Evolutionary conservation across 495 filamentous ascomycete genomes (phyloP).

Genomic region (Filosporella fistucella): DNA sequence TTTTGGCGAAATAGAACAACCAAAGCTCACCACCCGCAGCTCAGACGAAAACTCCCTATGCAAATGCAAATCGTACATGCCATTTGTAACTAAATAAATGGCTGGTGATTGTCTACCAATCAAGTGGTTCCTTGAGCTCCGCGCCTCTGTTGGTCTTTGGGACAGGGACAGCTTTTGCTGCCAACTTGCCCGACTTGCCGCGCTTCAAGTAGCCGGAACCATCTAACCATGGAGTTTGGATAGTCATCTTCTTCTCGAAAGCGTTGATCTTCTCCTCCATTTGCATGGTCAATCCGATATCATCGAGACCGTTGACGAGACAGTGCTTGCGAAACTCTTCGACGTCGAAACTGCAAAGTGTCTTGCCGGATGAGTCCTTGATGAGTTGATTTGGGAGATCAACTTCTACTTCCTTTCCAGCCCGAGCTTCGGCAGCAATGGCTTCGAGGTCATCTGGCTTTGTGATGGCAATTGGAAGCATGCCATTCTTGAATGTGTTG

Average conservation of each 20-base stretch:
- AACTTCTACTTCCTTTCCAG: conserved; percentile 83
- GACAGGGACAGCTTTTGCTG: conserved; percentile 76
- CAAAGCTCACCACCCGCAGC: no score
- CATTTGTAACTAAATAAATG: no score
- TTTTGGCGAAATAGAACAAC: no score
- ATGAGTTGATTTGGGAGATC: conserved; percentile 85
- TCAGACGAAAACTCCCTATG: no score
- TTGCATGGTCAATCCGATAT: conserved; percentile 92
- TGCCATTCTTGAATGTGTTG: conserved; percentile 99
- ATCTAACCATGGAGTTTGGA: conserved; percentile 88
- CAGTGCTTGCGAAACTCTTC: conserved; percentile 94
- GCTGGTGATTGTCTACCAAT: no score
- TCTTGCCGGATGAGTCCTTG: conserved; percentile 66
- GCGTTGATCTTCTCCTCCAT: conserved; percentile 80
- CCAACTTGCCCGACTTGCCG: conserved; percentile 61
- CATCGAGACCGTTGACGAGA: conserved; percentile 89
- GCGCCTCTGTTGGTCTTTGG: conserved; percentile 90
- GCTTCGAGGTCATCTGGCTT: conserved; percentile 59
- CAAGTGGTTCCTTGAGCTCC: conserved; percentile 77
- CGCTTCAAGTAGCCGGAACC: conserved; percentile 79
- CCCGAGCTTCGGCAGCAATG: conserved; percentile 75
- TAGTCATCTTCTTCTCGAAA: conserved; percentile 74
- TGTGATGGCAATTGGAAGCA: conserved; percentile 81
- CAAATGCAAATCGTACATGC: no score
- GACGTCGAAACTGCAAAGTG: conserved; percentile 75